These are phyloP conservation scores for Postia placenta DNA, from an alignment of 768 basidiomycete genomes.

Conservation along the genomic window DNA sequence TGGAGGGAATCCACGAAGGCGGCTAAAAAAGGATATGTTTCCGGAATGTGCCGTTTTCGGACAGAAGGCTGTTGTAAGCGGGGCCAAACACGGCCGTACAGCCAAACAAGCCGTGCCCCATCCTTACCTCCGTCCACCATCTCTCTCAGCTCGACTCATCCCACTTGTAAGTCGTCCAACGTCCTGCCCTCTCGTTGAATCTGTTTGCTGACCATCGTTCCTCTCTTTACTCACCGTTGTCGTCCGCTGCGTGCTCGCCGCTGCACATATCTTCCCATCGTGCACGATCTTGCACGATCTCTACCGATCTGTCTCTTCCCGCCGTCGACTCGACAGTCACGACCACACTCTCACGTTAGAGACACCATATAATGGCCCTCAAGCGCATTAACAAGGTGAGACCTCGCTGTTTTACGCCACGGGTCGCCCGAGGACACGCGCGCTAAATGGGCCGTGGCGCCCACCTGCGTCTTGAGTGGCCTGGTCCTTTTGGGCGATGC, in stretches of 20 bases:
- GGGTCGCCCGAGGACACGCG: constrained; percentile 7
- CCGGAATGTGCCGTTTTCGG: constrained; percentile 11
- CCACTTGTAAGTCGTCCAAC: constrained; percentile 4
- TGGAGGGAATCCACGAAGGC: no score
- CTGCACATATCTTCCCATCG: constrained; percentile 8
- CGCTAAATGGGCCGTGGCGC: background rate
- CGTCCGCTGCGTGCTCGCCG: constrained; percentile 3
- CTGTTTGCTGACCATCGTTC: background rate
- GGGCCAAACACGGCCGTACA: constrained; percentile 17
- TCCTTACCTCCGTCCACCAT: constrained; percentile 20
- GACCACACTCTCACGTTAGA: constrained; percentile 13
- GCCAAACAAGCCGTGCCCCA: constrained; percentile 13
- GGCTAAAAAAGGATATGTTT: constrained; percentile 5
- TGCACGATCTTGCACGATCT: constrained; percentile 34
- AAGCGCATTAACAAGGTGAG: constrained; percentile 99
- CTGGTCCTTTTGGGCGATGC: background rate
- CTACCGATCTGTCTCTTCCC: constrained; percentile 22
- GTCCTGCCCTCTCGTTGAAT: background rate
- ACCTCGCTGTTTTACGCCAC: constrained; percentile 8
- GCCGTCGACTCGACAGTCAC: constrained; percentile 2
- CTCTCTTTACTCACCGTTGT: background rate
- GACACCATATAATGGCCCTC: constrained; percentile 65
- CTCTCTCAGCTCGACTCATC: constrained; percentile 19
- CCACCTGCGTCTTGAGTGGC: background rate
- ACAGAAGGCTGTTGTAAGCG: constrained; percentile 13